These are phyloP conservation scores for Dissoconium aciculare DNA, from an alignment of 2,329 filamentous ascomycete genomes.

Conservation along the genomic window DNA sequence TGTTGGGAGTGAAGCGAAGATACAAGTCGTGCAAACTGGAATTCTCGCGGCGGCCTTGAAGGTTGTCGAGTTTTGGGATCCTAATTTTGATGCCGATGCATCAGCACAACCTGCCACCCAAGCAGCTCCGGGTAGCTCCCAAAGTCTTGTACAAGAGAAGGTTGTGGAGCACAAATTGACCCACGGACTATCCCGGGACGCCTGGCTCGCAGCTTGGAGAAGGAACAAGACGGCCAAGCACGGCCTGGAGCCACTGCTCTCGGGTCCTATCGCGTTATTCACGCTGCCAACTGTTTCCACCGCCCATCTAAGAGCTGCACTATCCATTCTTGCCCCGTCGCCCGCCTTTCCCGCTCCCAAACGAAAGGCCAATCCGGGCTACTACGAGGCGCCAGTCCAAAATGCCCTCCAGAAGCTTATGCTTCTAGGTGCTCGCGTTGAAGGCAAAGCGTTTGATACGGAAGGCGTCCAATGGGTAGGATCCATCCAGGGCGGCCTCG, in stretches of 20 bases:
- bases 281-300: slow-evolving; percentile 74
- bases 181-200: slow-evolving; percentile 44
- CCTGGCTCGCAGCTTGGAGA: slow-evolving; percentile 35
- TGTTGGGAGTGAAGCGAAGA: slow-evolving; percentile 33
- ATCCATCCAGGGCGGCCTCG: slow-evolving; percentile 65
- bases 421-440: slow-evolving; percentile 71
- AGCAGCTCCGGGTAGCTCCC: slow-evolving; percentile 17
- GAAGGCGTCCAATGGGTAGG: slow-evolving; percentile 57
- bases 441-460: slow-evolving; percentile 69
- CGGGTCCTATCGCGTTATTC: slow-evolving; percentile 66
- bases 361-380: slow-evolving; percentile 60
- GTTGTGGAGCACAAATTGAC: slow-evolving; percentile 34
- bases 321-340: slow-evolving; percentile 62
- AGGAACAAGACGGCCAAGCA: slow-evolving; percentile 26
- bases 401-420: slow-evolving; percentile 73
- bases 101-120: slow-evolving; percentile 10
- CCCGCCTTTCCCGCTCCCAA: slow-evolving; percentile 64
- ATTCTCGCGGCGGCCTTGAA: slow-evolving; percentile 77
- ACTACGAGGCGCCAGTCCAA: slow-evolving; percentile 67
- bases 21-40: slow-evolving; percentile 76
- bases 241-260: slow-evolving; percentile 58
- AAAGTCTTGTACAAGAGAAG: slow-evolving; percentile 25
- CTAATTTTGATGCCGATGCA: slow-evolving; percentile 14
- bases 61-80: slow-evolving; percentile 64
- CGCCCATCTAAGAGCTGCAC: slow-evolving; percentile 63